These are phyloP conservation scores for Fusarium tuaranense DNA, from an alignment of 2,329 filamentous ascomycete species.

Conservation along the genomic window DNA sequence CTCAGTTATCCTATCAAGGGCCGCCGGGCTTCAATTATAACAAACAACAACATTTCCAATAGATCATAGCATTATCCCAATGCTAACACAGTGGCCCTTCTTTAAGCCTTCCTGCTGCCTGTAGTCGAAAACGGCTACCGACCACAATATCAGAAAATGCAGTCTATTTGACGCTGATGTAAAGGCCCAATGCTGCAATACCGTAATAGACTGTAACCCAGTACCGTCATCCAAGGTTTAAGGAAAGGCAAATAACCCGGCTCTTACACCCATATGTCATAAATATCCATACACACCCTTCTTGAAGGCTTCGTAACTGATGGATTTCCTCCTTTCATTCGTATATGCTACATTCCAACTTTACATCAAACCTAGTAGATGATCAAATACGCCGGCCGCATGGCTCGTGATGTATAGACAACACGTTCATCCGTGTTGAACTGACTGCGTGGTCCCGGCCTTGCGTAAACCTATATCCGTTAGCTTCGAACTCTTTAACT, in stretches of 20 bases:
- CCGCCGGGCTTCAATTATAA: no score
- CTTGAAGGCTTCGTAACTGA: background rate
- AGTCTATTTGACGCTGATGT: no score
- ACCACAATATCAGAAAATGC: no score
- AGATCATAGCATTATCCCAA: no score
- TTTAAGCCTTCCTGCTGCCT: no score
- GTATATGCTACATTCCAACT: background rate
- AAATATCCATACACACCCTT: background rate
- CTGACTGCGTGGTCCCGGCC: background rate
- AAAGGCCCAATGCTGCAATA: background rate
- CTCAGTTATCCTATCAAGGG: no score
- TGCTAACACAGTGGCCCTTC: no score
- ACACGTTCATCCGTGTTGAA: background rate
- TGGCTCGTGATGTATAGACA: background rate
- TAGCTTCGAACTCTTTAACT: accelerated
- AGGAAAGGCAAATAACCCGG: background rate
- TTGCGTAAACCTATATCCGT: background rate
- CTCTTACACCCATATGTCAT: background rate
- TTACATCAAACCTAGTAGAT: background rate
- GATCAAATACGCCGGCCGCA: background rate
- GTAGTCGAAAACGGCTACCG: no score
- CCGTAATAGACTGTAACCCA: background rate
- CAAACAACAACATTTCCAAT: no score
- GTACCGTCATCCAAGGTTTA: background rate
- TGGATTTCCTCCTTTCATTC: background rate